Conservation (phyloP, 2,329 filamentous ascomycete genomes). For the Fusarium duplospermum region DNA sequence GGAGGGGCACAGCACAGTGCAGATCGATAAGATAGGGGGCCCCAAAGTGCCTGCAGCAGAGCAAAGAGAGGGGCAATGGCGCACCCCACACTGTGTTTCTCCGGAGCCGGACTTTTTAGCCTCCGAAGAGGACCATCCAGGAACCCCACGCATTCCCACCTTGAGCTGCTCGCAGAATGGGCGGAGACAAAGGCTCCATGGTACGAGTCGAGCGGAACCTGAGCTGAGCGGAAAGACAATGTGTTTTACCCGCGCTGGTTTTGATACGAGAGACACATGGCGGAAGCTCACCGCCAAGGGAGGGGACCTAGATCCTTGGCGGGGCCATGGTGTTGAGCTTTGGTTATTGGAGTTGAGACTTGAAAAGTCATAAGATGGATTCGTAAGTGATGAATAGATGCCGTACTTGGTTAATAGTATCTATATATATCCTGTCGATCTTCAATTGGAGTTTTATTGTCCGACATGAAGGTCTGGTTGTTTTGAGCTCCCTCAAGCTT, state of each 20-base stretch:
- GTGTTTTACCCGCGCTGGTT: not conserved
- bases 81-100: slow-evolving; percentile 29
- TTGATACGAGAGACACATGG: slow-evolving; percentile 6
- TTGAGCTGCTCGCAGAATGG: slow-evolving; percentile 19
- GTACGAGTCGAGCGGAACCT: slow-evolving; percentile 25
- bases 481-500: not conserved
- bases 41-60: not conserved
- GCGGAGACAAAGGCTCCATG: slow-evolving; percentile 28
- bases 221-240: slow-evolving; percentile 7
- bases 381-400: not conserved
- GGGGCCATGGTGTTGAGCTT: not conserved
- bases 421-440: not conserved
- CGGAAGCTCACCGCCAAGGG: slow-evolving; percentile 11
- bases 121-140: slow-evolving; percentile 30
- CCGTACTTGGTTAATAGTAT: not conserved
- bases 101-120: slow-evolving; percentile 29
- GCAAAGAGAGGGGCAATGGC: not conserved
- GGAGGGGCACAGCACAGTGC: slow-evolving; percentile 44
- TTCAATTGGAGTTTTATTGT: not conserved
- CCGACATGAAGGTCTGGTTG: not conserved
- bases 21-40: slow-evolving; percentile 40
- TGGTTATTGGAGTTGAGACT: not conserved
- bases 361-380: not conserved
- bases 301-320: not conserved
- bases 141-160: slow-evolving; percentile 28